Evolutionary conservation across 768 basidiomycete species (phyloP), one percentile per base, ranked within the genome.

Genomic region (Amanita polypyramis): DNA sequence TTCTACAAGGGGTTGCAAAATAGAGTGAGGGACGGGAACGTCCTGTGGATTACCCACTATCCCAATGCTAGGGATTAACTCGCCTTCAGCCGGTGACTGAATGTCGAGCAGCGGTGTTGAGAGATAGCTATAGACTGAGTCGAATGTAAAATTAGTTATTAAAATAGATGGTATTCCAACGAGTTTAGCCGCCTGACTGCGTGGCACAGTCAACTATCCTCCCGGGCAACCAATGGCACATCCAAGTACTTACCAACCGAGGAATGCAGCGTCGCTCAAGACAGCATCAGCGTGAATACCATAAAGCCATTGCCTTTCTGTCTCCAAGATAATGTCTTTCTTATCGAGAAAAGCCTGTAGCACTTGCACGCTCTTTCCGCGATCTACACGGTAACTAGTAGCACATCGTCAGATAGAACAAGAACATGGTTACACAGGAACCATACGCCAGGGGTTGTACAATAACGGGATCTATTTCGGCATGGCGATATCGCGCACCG

Each of bases 141-240:
- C 85, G 61, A 89, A 90, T 0, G 85, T 82, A 59, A 90, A 90
- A 65, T 90, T 90, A 37, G 85, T 86, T 53, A 88, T 73, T 14
- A 90, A 65, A 34, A 80, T 68, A 1, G 82, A 81, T 1, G 85
- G 86, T n/a, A 88, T 67, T 0, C 74, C 70, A 0, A 78, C 74
- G 32, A 66, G 59, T 38, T 79, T 75, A 2, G 84, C 86, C 1
- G 85, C 83, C 30, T 82, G 69, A 55, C 83, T 85, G 52, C 23
- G 4, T 27, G 30, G 15, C 30, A 48, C 6, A 7, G 19, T 30
- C 11, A 36, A 54, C 38, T 50, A 20, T 29, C 32, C 35, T 33
- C 11, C 25, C 35, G 9, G 23, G 23, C 9, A 36, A 35, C 35
- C 35, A 41, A 29, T 21, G 34, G 23, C 12, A 62, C 78, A 50